Evolutionary conservation across 352 stramenopile genomes (phyloP).

Genomic region (Phytophthora citrophthora): DNA sequence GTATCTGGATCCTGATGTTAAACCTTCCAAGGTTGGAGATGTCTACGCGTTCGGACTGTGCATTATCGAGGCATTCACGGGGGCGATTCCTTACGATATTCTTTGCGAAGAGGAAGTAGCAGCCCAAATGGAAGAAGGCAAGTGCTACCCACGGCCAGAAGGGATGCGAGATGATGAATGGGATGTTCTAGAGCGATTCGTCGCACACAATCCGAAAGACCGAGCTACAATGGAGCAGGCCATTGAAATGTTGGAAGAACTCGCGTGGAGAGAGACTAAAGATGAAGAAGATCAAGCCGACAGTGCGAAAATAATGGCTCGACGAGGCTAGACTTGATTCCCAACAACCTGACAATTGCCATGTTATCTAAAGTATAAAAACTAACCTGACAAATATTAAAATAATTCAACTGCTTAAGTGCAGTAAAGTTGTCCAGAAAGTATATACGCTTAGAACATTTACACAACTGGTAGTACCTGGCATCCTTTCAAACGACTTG

Average conservation of each 20-base stretch:
- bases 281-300: conserved; percentile 3
- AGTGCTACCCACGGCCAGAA: conserved; percentile 26
- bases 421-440: no score
- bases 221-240: conserved; percentile 24
- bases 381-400: background rate
- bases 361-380: conserved; percentile 5
- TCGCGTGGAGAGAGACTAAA: conserved; percentile 19
- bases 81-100: conserved; percentile 23
- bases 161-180: conserved; percentile 32
- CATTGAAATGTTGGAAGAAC: conserved; percentile 29
- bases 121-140: conserved; percentile 4
- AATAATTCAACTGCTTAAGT: no score
- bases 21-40: conserved; percentile 26
- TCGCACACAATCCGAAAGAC: conserved; percentile 19
- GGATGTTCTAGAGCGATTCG: conserved; percentile 24
- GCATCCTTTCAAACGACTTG: no score
- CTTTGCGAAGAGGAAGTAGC: conserved; percentile 19
- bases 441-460: no score
- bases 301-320: background rate
- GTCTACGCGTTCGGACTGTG: conserved; percentile 35
- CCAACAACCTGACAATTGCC: no score
- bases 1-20: conserved; percentile 12
- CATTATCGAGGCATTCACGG: conserved; percentile 32
- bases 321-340: conserved; percentile 7
- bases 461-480: no score